These are phyloP conservation scores for Chrysoporthe deuterocubensis DNA, from an alignment of 2,329 filamentous ascomycete species.

Conservation along the genomic window DNA sequence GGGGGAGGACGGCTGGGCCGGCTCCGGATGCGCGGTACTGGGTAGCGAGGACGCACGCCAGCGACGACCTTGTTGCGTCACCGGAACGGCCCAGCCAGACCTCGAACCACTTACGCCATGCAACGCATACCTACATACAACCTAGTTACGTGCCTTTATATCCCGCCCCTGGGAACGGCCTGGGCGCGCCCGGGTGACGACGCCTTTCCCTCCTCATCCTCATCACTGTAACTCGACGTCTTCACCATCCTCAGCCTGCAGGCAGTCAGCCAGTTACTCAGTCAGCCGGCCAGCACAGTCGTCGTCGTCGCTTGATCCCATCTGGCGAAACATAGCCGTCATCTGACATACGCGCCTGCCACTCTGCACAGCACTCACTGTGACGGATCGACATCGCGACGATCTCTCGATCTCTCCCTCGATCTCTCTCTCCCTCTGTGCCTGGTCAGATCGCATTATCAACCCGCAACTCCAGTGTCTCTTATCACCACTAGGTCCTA, in stretches of 20 bases:
- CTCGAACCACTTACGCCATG: slow-evolving; percentile 2
- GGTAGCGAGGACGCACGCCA: background rate
- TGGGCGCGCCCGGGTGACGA: background rate
- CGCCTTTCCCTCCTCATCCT: background rate
- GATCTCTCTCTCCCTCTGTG: too few relatives aligned
- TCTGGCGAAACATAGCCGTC: too few relatives aligned
- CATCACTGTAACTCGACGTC: background rate
- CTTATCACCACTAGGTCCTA: too few relatives aligned
- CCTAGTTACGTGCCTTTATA: background rate
- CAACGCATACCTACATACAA: background rate
- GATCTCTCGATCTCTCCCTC: background rate
- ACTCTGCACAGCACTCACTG: too few relatives aligned
- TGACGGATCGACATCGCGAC: too few relatives aligned
- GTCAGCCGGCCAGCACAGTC: background rate
- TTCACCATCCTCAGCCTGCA: background rate
- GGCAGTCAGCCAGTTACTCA: background rate
- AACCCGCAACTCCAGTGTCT: too few relatives aligned
- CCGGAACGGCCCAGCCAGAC: background rate
- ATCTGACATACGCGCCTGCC: too few relatives aligned
- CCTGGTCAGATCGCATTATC: too few relatives aligned
- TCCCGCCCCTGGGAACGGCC: background rate
- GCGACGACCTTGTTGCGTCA: background rate
- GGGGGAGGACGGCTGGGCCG: too few relatives aligned
- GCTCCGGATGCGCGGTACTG: background rate
- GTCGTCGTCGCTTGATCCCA: background rate